Conservation (phyloP, 176 grass and related monocot species). For the Triticum turgidum region DNA sequence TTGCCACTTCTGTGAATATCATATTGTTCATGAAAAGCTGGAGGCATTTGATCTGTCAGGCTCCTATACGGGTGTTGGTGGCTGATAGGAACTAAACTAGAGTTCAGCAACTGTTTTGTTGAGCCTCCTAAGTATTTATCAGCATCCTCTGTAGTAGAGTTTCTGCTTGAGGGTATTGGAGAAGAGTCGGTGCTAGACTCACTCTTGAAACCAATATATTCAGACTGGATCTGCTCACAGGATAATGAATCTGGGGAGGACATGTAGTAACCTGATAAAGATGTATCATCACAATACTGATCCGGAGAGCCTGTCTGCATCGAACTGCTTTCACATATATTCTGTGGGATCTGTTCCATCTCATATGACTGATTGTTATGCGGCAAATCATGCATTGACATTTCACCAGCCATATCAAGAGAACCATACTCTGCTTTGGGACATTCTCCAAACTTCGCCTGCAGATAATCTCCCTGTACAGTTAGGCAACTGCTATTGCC, state of each 20-base stretch:
- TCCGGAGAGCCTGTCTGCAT: conserved; percentile 41
- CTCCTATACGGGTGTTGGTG: conserved; percentile 41
- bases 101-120: conserved; percentile 48
- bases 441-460: conserved; percentile 24
- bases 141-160: conserved; percentile 61
- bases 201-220: conserved; percentile 58
- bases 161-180: conserved; percentile 80
- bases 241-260: conserved; percentile 36
- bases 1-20: conserved; percentile 32
- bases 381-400: conserved; percentile 33
- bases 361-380: conserved; percentile 44
- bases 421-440: conserved; percentile 27
- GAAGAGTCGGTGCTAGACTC: conserved; percentile 97
- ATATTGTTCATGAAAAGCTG: conserved; percentile 43
- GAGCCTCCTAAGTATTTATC: conserved; percentile 45
- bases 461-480: conserved; percentile 37
- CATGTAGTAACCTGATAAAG: conserved; percentile 45
- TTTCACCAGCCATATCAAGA: conserved; percentile 34
- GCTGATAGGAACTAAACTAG: conserved; percentile 28
- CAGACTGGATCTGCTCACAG: conserved; percentile 47
- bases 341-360: conserved; percentile 38
- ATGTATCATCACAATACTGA: conserved; percentile 58
- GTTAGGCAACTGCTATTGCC: conserved; percentile 46
- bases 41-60: conserved; percentile 26
- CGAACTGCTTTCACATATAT: conserved; percentile 47